These are phyloP conservation scores for Eucalyptus brandiana DNA, from an alignment of 345 rosid species.

Conservation along the genomic window DNA sequence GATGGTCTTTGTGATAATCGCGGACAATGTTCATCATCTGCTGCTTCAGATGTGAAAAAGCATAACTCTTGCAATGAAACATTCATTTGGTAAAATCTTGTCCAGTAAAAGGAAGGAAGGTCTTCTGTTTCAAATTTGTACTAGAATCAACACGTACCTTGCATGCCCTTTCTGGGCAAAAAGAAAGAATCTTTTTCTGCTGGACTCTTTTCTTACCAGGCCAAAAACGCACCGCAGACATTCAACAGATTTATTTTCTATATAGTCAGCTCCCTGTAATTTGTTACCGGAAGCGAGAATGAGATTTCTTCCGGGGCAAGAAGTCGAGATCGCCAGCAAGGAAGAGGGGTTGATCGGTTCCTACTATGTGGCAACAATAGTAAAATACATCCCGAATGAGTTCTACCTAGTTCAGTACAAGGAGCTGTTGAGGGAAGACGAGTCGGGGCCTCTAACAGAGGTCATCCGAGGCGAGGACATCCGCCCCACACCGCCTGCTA, in stretches of 20 bases:
- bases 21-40: background rate
- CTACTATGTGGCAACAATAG: background rate
- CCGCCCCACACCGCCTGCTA: background rate
- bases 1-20: background rate
- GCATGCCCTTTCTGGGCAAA: background rate
- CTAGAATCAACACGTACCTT: background rate
- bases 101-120: background rate
- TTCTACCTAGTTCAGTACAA: constrained; percentile 10
- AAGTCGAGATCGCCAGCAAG: constrained; percentile 12
- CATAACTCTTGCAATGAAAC: background rate
- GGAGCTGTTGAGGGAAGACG: constrained; percentile 3
- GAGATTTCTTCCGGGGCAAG: background rate
- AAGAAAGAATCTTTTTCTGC: background rate
- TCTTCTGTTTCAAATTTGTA: background rate
- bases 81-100: background rate
- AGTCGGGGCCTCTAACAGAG: constrained; percentile 5
- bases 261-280: background rate
- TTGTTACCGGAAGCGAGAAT: background rate
- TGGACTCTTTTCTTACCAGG: background rate
- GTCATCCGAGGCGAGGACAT: constrained; percentile 1
- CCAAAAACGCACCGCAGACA: background rate
- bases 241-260: background rate
- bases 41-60: background rate
- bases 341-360: constrained; percentile 18
- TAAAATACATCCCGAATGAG: background rate